Base-by-base conservation (phyloP, 805 yeast species). In the Zygosaccharomyces pseudorouxii region DNA sequence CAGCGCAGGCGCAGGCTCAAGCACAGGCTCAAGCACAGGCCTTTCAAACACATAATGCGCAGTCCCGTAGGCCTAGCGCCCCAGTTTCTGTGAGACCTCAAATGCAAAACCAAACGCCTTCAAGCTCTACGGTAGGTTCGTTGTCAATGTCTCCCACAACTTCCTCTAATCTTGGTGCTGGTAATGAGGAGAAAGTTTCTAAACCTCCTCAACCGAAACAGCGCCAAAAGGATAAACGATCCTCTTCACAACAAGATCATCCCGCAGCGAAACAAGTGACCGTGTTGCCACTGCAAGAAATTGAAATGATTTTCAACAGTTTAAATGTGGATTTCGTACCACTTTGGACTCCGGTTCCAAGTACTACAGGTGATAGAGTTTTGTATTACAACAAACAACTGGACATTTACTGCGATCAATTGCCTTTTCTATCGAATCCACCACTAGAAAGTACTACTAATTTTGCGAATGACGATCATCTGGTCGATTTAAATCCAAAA, bases 271-370 rank as follows among this genome's bases (percentile, higher is more conserved):
- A 53, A 7, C 53, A 55, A 16, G 51, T 64, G 33, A 65, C 59
- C 16, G 52, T 70, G 16, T 60, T 70, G n/a, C 55, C 68, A 4
- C 49, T 70, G 2, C 69, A 66, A 46, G 74, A 70, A 46, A 69
- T 67, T 2, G 72, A 71, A 49, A 63, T 68, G 53, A 62, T 69
- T 28, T 62, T 69, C 46, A 64, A 59, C 46, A 65, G 71, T 31
- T 51, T 67, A 14, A 68, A 68, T 19, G 57, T 63, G 2, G 56
- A 67, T 2, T 58, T 59, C 10, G 64, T 66, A 3, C 78, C 80
- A 0, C 63, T 77, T 12, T 85, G 92, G 90, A 63, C 81, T 0
- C 85, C 89, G 0, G 74, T 77, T 42, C 67, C 77, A n/a, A 76
- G 55, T 3, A 10, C 47, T 1, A 70, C 72, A 10, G 75, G 73